A percentile compares a stretch with the other conserved stretches of the same genome.
Evolutionary conservation across 768 basidiomycete species (phyloP).

Genomic region (Xerocomus potaroensis): DNA sequence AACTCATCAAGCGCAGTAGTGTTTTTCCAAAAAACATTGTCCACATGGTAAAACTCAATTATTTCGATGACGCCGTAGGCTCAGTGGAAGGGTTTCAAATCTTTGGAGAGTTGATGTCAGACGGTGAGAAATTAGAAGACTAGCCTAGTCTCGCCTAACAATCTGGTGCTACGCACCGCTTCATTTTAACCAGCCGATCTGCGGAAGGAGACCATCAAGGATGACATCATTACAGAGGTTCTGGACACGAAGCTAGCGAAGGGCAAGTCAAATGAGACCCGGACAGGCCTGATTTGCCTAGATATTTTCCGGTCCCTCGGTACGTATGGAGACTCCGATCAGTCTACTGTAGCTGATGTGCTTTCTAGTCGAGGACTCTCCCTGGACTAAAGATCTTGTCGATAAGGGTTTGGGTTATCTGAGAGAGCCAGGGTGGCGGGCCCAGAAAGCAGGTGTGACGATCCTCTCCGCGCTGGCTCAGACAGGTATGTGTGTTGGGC

Average conservation of each 20-base stretch:
- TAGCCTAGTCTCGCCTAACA: neutral
- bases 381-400: constrained; percentile 5
- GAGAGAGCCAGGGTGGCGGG: constrained; percentile 3
- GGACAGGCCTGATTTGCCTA: constrained; percentile 16
- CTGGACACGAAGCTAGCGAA: constrained; percentile 11
- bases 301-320: too few relatives aligned
- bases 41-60: constrained; percentile 19
- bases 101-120: constrained; percentile 16
- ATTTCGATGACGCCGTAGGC: constrained; percentile 23
- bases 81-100: constrained; percentile 21
- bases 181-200: constrained; percentile 6
- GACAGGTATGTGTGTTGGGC: constrained; percentile 5
- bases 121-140: too few relatives aligned
- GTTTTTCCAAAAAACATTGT: constrained; percentile 10
- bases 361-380: constrained; percentile 1
- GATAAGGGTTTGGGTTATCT: neutral
- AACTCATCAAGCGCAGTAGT: neutral
- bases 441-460: constrained; percentile 18
- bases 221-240: constrained; percentile 11
- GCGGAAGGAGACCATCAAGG: constrained; percentile 7
- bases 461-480: constrained; percentile 20
- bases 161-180: neutral
- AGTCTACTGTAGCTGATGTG: neutral
- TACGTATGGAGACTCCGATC: neutral
- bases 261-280: constrained; percentile 10